phyloP scores from a whole-genome alignment of 2,329 filamentous ascomycete genomes.

The Plectosphaerella plurivora region DNA sequence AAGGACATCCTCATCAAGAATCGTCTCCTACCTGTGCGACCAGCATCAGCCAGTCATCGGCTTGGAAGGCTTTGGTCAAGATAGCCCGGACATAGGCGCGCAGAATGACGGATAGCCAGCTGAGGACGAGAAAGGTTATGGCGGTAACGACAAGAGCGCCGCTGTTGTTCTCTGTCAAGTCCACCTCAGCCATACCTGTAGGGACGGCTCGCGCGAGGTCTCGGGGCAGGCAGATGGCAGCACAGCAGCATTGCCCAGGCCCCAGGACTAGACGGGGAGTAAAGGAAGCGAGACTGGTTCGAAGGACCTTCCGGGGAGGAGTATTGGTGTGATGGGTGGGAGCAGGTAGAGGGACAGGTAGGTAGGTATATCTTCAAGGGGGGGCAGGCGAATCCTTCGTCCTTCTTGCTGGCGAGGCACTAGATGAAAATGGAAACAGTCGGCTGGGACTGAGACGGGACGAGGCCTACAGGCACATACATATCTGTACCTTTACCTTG shows the following conservation, averaged over 20 bases:
- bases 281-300: neutral
- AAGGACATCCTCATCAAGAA: constrained; percentile 3
- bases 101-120: constrained; percentile 36
- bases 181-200: constrained; percentile 25
- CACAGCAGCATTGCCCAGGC: neutral
- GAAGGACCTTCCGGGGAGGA: neutral
- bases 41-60: constrained; percentile 53
- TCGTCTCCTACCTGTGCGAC: constrained; percentile 34
- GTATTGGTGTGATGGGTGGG: too few species aligned
- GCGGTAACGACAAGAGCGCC: constrained; percentile 28
- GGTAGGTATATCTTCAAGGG: too few species aligned
- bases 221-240: neutral
- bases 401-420: too few species aligned
- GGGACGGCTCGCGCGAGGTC: neutral
- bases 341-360: too few species aligned
- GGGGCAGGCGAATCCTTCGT: too few species aligned
- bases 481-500: too few species aligned
- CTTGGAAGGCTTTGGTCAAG: constrained; percentile 38
- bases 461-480: too few species aligned
- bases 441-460: too few species aligned
- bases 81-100: constrained; percentile 38
- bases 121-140: constrained; percentile 30
- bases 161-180: constrained; percentile 34
- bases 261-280: neutral
- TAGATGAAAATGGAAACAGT: too few species aligned